Base-by-base conservation (phyloP, 495 filamentous ascomycete genomes). In the Neurospora sp. region DNA sequence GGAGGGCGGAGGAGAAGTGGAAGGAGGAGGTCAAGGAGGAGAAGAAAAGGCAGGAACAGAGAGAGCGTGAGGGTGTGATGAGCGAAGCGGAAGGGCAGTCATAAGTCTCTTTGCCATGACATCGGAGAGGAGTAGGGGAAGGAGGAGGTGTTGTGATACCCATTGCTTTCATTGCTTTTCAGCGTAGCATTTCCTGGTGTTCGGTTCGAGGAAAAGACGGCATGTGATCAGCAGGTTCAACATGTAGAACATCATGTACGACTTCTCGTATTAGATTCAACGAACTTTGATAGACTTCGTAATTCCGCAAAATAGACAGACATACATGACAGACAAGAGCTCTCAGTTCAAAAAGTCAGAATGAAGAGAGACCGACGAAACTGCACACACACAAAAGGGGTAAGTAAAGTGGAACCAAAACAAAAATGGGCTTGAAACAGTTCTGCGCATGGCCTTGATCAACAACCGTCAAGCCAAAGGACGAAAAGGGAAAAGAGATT, bases 1-100 rank as follows among this genome's bases (percentile, higher is more conserved):
- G 85, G 85, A 70, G 82, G 69, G 68, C 59, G 6, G 77, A 76
- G 65, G 53, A 72, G 44, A 74, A 42, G 70, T 45, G 27, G 69
- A 44, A 38, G 65, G 59, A 70, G 31, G 42, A 35, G 17, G 42
- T 14, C 1, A 68, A 40, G 40, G 44, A 65, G 31, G 22, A 65
- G 44, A n/a, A 16, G 17, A 27, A 8, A 48, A 16, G 3, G 53
- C 53, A 65, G 53, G 44, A 71, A 20, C 39, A 44, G 40, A 70
- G 20, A 8, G 22, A 41, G 40, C 44, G 38, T 27, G 40, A 31
- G 40, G 0, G 4, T 12, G 14, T 20, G 22, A n/a, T 31, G n/a
- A 41, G 59, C 22, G 39, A 39, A 8, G 40, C 41, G 40, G 22
- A 20, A 20, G 70, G 0, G 17, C 35, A 53, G 74, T 48, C 4